Percentiles rank a stretch among this genome's conserved stretches.
These are phyloP conservation scores for Dactylella cylindrospora DNA, from an alignment of 2,329 filamentous ascomycete genomes.

Conservation along the genomic window DNA sequence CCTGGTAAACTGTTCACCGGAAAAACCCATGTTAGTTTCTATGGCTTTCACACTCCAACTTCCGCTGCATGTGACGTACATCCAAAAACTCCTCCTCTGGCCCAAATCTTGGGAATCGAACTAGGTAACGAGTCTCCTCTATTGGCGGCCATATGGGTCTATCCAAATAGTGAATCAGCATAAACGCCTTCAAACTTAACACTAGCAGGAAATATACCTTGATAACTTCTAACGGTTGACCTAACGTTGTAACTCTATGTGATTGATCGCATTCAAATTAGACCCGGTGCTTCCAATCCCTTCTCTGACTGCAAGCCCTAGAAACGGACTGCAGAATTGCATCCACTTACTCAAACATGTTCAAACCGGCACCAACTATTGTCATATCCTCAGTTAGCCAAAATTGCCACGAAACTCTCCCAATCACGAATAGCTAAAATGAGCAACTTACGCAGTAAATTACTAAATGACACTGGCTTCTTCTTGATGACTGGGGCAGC, in stretches of 20 bases:
- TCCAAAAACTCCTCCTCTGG: slow-evolving; percentile 86
- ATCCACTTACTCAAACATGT: slow-evolving; percentile 82
- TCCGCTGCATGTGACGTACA: slow-evolving; percentile 70
- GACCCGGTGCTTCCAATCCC: too few relatives aligned
- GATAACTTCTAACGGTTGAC: slow-evolving; percentile 92
- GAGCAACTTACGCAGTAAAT: slow-evolving; percentile 70
- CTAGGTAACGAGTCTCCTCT: slow-evolving; percentile 80
- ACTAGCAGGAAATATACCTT: slow-evolving; percentile 57
- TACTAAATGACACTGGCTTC: slow-evolving; percentile 99
- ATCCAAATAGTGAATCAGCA: slow-evolving; percentile 8
- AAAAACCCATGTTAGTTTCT: slow-evolving; percentile 47
- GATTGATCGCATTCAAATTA: too few relatives aligned
- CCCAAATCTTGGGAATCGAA: slow-evolving; percentile 85
- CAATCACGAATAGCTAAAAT: not conserved
- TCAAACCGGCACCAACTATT: slow-evolving; percentile 80
- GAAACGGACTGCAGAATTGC: not conserved
- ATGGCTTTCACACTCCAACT: not conserved
- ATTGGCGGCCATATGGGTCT: slow-evolving; percentile 98
- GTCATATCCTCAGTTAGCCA: slow-evolving; percentile 28
- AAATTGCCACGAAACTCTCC: not conserved
- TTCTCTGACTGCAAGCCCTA: not conserved
- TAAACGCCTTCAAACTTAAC: not conserved
- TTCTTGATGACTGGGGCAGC: slow-evolving; percentile 74
- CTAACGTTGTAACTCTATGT: slow-evolving; percentile 65
- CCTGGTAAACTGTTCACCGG: slow-evolving; percentile 80